Base-by-base conservation (phyloP, 176 grass and related monocot species). In the Lolium rigidum region DNA sequence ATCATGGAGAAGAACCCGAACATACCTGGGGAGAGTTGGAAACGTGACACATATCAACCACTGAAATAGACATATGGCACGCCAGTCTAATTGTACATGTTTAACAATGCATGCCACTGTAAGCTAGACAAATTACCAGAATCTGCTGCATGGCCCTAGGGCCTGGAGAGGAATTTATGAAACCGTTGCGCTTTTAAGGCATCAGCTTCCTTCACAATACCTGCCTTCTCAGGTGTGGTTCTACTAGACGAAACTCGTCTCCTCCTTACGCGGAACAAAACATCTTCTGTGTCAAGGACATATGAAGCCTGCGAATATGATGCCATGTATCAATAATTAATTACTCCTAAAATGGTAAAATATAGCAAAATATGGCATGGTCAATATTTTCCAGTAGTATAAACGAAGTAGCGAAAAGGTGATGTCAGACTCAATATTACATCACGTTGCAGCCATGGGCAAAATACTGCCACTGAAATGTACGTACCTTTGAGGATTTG, bases 271-370 rank as follows among this genome's bases (percentile, higher is more conserved):
- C 83, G 88, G 25, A 84, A 89, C 50, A 95, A 84, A 77, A 90
- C 90, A 90, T 95, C 93, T 86, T 92, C 93, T 22, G 93, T 95
- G 24, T 92, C 90, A 56, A 95, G 85, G 56, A 95, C 93, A 90
- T 92, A 95, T 2, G 82, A 85, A 46, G 88, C 86, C 93, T 95
- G 79, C 12, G 59, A 14, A 84, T 50, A 11, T 38, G 66, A 59
- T 10, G 5, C 48, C 70, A 70, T 74, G 54, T 57, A 48, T 46
- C 6, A 59, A 15, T 10, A 35, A 18, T 52, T 12, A 74, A 43
- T 43, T 43, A 60, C 38, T 48, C 14, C 82, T 62, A 79, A 80
- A 48, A 50, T 15, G 76, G 37, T 50, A 72, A 43, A 54, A 14
- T n/a, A 15, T 2, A 49, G 16, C 58, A 68, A 81, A 81, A 68